Percentiles rank a stretch among this genome's conserved stretches.
phyloP scores from a whole-genome alignment of 2,329 filamentous ascomycete species.

The Sclerotinia nivalis region DNA sequence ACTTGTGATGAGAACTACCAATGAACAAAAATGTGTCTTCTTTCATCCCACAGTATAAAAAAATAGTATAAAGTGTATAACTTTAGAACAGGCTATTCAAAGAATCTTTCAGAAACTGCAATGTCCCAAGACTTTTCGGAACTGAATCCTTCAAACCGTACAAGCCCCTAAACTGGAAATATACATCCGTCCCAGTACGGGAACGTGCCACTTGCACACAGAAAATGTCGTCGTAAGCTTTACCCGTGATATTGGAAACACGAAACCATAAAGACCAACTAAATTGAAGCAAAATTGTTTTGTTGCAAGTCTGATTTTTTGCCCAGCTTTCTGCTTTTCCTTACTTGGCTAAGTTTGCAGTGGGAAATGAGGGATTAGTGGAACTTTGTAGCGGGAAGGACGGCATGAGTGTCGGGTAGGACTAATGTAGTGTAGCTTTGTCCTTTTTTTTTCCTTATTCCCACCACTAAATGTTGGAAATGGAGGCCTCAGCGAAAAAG shows the following conservation, averaged over 20 bases:
- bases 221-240: constrained; percentile 21
- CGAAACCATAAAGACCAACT: neutral
- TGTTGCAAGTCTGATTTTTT: constrained; percentile 23
- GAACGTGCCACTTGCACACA: constrained; percentile 3
- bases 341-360: neutral
- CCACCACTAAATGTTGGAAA: neutral
- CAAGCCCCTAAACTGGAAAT: neutral
- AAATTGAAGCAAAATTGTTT: constrained; percentile 2
- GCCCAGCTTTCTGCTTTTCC: constrained; percentile 22
- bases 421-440: neutral
- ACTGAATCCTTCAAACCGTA: neutral
- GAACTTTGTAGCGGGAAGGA: neutral
- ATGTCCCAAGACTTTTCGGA: neutral
- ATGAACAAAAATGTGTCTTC: neutral
- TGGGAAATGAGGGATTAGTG: neutral
- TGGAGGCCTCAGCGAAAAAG: neutral
- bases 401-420: neutral
- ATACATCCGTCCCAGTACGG: neutral
- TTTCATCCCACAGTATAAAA: neutral
- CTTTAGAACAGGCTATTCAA: neutral
- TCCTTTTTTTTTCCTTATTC: neutral
- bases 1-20: neutral
- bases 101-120: neutral
- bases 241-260: constrained; percentile 16
- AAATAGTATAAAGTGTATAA: neutral